Conservation (phyloP, 129 eudicot species). For the Artemisia annua region DNA sequence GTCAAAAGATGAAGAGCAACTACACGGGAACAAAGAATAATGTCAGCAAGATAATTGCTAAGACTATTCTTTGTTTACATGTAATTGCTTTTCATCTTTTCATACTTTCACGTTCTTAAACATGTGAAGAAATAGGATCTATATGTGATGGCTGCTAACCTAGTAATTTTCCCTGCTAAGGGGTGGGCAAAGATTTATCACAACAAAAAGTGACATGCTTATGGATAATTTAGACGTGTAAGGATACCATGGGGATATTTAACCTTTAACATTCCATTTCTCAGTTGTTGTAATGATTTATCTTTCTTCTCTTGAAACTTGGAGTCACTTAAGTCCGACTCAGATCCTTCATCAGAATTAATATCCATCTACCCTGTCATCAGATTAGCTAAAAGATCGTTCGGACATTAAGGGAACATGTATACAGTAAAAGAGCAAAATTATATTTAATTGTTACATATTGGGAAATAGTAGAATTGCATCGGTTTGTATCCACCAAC, state of each 20-base stretch:
- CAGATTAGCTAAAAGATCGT: not conserved
- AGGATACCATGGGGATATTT: constrained; percentile 62
- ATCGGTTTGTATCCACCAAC: no score
- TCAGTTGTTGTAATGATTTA: constrained; percentile 63
- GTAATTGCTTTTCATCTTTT: no score
- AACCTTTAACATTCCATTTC: constrained; percentile 56
- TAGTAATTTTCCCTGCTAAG: no score
- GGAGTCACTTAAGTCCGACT: constrained; percentile 70
- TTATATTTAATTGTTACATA: not conserved
- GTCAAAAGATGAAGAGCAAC: no score
- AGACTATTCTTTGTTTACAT: no score
- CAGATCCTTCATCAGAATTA: constrained; percentile 72
- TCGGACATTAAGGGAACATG: not conserved
- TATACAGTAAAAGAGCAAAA: not conserved
- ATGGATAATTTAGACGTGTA: constrained; percentile 48
- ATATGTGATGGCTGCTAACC: no score
- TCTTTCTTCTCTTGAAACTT: constrained; percentile 62
- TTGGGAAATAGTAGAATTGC: not conserved
- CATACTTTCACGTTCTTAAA: no score
- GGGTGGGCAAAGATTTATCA: no score
- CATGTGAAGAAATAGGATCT: no score
- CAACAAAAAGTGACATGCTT: no score
- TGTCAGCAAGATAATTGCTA: no score
- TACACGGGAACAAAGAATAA: no score
- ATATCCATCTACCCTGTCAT: constrained; percentile 53